Base-by-base conservation (phyloP, 345 rosid species). In the Xanthoceras sorbifolium region DNA sequence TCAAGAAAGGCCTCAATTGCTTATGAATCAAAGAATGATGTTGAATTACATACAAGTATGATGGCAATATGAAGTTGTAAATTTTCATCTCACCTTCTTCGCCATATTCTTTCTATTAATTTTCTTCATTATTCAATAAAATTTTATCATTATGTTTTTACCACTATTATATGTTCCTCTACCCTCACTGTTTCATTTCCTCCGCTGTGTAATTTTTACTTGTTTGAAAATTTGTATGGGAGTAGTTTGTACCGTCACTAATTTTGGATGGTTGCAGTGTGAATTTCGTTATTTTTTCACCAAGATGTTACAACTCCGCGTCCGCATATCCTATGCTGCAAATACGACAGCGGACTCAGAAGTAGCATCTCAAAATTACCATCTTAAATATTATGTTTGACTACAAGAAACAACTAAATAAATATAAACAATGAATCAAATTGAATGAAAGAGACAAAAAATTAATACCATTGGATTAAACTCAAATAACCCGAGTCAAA, bases 381-480 rank as follows among this genome's bases (percentile, higher is more conserved):
- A 3, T 0, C n/a, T n/a, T n/a, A n/a, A n/a, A 4, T 36, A 36
- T 36, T 36, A 36, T 5, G 40, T n/a, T 36, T 36, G 40, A 36
- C 8, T 36, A 15, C 52, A 46, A 38, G 15, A 3, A 46, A 46
- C 17, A 46, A 46, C 52, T 11, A 46, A 46, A 9, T 20, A 15
- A 52, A 8, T 22, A 36, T 55, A 9, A 46, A 44, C 9, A 22
- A 12, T 62, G 7, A 73, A 62, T 34, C 36, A 23, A 52, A 64
- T 9, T 67, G 67, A 44, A 40, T 66, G 54, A 44, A 61, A 10
- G 23, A 26, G 5, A 34, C n/a, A 67, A 75, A 70, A 60, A 68
- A 78, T 65, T 62, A 78, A 29, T 29, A 71, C 61, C 36, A 67
- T 75, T 50, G 64, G 20, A 76, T 63, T 70, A 69, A 82, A 78